These are phyloP conservation scores for Aspergillus puulaauensis DNA, from an alignment of 2,329 filamentous ascomycete genomes.

Conservation along the genomic window DNA sequence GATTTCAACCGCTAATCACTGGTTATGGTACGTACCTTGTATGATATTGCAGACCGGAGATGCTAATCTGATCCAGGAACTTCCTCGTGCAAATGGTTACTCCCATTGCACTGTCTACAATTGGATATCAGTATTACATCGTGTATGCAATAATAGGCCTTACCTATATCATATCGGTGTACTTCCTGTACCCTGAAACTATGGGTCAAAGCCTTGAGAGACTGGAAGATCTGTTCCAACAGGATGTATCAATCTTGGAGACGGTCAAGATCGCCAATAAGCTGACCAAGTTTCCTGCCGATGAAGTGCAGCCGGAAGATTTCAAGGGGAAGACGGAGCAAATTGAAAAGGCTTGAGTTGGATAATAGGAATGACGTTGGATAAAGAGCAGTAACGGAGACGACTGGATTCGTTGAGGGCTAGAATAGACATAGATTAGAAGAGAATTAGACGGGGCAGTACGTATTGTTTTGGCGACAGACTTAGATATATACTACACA, in stretches of 20 bases:
- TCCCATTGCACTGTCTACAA: not conserved
- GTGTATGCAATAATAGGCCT: constrained; percentile 14
- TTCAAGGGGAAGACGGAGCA: not conserved
- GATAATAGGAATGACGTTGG: too few species aligned
- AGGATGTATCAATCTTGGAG: not conserved
- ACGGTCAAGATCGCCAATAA: not conserved
- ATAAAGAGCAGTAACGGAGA: too few species aligned
- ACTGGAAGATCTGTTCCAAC: not conserved
- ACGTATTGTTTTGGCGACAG: too few species aligned
- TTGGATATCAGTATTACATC: constrained; percentile 9
- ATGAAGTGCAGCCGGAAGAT: not conserved
- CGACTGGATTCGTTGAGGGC: too few species aligned
- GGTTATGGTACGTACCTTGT: constrained; percentile 4
- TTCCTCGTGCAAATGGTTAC: constrained; percentile 10
- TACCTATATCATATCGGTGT: constrained; percentile 9
- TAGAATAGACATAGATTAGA: too few species aligned
- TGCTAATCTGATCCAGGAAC: not conserved
- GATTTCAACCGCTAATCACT: constrained; percentile 6
- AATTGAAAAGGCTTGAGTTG: too few species aligned
- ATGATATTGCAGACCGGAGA: not conserved
- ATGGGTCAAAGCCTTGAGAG: constrained; percentile 2
- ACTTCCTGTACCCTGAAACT: constrained; percentile 16
- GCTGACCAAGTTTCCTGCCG: not conserved
- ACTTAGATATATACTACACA: too few species aligned
- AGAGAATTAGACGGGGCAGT: too few species aligned